A percentile compares a stretch with the other conserved stretches of the same genome.
These are phyloP conservation scores for Akanthomyces lecanii DNA, from an alignment of 2,329 filamentous ascomycete genomes.

Conservation along the genomic window DNA sequence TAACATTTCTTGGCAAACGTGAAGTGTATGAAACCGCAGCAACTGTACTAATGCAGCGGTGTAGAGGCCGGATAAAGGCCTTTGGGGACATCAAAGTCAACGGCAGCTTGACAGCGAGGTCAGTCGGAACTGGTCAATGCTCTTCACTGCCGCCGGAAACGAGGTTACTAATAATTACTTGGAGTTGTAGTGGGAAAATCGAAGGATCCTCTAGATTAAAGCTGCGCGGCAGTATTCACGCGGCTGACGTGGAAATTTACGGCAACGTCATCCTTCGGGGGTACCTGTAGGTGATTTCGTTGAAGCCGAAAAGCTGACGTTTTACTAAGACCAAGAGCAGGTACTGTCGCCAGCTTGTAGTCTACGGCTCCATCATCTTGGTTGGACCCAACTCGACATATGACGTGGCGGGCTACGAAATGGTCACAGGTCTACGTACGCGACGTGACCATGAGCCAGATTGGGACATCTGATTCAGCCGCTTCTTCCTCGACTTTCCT, in stretches of 20 bases:
- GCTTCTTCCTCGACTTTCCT: neutral
- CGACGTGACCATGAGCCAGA: constrained; percentile 38
- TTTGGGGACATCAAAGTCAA: constrained; percentile 42
- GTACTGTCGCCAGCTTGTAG: constrained; percentile 40
- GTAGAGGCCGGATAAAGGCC: constrained; percentile 41
- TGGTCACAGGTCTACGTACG: constrained; percentile 40
- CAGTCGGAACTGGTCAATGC: constrained; percentile 16
- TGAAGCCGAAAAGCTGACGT: too few relatives aligned
- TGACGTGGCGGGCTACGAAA: constrained; percentile 38
- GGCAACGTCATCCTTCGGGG: constrained; percentile 43
- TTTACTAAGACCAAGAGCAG: constrained; percentile 18
- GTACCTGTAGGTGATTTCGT: constrained; percentile 34
- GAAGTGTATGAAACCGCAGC: neutral
- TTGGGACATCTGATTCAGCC: constrained; percentile 31
- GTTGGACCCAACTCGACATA: constrained; percentile 43
- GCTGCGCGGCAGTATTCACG: constrained; percentile 40
- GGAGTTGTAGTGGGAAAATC: constrained; percentile 37
- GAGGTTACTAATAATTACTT: neutral
- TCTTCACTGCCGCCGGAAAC: neutral
- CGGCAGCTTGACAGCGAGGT: constrained; percentile 38
- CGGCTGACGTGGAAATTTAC: constrained; percentile 43
- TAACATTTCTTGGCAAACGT: constrained; percentile 3
- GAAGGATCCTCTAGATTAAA: constrained; percentile 45
- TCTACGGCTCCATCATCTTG: constrained; percentile 44
- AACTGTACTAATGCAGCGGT: neutral